Evolutionary conservation across 257 asterid genomes (phyloP).

Genomic region (Salvia rosmarinus): DNA sequence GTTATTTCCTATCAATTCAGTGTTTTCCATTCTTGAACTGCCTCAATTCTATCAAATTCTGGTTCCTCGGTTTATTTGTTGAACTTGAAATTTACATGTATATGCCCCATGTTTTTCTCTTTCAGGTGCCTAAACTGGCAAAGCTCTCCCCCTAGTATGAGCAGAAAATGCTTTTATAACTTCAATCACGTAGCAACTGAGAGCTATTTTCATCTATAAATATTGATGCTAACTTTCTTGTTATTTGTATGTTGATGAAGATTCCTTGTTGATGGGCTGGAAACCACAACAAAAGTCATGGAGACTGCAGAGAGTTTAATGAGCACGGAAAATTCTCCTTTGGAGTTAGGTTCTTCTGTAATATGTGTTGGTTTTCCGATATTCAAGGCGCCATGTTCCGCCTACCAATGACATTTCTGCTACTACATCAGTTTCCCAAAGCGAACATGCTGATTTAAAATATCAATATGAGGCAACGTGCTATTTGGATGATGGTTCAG

Average conservation of each 20-base stretch:
- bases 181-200: not conserved
- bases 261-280: constrained; percentile 23
- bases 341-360: constrained; percentile 29
- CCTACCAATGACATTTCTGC: constrained; percentile 32
- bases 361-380: constrained; percentile 28
- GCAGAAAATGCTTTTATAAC: not conserved
- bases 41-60: no score
- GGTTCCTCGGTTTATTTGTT: not conserved
- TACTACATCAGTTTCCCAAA: constrained; percentile 34
- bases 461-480: constrained; percentile 41
- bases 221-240: constrained; percentile 21
- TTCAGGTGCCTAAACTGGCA: not conserved
- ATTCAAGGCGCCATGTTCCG: constrained; percentile 27
- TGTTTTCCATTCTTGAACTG: no score
- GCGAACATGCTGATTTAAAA: constrained; percentile 34
- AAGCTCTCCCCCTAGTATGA: not conserved
- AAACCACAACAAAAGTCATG: constrained; percentile 33
- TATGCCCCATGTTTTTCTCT: not conserved
- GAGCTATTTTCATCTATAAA: constrained; percentile 5
- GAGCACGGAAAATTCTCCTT: constrained; percentile 27
- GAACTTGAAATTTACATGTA: not conserved
- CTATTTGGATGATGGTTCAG: constrained; percentile 43
- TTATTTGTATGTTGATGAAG: constrained; percentile 43
- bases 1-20: no score
- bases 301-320: constrained; percentile 30